Base-by-base conservation (phyloP, 768 basidiomycete species). In the Daedaleopsis nitida region DNA sequence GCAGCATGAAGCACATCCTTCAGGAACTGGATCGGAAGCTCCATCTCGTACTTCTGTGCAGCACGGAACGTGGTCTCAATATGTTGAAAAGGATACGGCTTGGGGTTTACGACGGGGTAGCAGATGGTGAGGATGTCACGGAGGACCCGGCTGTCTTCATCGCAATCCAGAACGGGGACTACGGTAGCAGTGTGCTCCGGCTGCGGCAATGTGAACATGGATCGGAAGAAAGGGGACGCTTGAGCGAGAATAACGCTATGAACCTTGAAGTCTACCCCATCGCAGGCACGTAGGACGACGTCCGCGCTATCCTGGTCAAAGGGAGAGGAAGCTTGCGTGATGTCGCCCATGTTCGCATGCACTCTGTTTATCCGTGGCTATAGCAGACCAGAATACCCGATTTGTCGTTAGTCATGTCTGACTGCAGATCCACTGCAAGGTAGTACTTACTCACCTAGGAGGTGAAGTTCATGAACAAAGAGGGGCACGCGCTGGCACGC, bases 201-300 rank as follows among this genome's bases (percentile, higher is more conserved):
- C 16, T 21, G 42, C 13, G 21, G 83, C 37, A 86, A 69, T 5
- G 78, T 75, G 65, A 88, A 82, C 74, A 85, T 81, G 63, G 80
- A 78, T 52, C 74, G 74, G 65, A 88, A 88, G 69, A 88, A 80
- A 5, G 83, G 77, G 14, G 87, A 88, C 0, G 85, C 81, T 19
- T 83, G 68, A 23, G 80, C 76, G n/a, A 88, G 74, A 55, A 87
- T 73, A 47, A 79, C 66, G 66, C 82, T 86, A 77, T 82, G 81
- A 49, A 83, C 79, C 55, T 77, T 79, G 70, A 86, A 86, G 54
- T 75, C 74, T 59, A 76, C 73, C 35, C 69, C 65, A 66, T 86
- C 85, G 52, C 81, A 81, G 10, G 83, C 80, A 56, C 82, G 79
- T 44, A 88, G 72, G 52, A 85, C 79, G 54, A 86, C 13, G 43